A percentile compares a stretch with the other conserved stretches of the same genome.
phyloP scores from a whole-genome alignment of 2,329 filamentous ascomycete genomes.

The Blumeriella jaapii region DNA sequence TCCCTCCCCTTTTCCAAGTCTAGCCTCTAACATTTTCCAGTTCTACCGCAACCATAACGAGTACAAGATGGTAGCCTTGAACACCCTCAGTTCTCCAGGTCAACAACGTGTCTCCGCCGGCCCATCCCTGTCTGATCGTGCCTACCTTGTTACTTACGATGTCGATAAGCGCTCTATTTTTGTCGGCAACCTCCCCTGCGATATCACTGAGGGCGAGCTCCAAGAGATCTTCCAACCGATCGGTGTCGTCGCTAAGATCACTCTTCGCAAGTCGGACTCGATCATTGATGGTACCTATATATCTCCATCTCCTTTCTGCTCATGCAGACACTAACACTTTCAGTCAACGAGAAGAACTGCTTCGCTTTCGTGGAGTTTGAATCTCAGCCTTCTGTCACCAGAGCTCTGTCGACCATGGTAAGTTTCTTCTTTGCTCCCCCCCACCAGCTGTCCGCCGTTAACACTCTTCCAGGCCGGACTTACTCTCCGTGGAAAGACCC shows the following conservation, averaged over 20 bases:
- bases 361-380: slow-evolving; percentile 29
- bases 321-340: slow-evolving; percentile 10
- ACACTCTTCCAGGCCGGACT: slow-evolving; percentile 17
- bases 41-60: slow-evolving; percentile 22
- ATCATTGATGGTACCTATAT: slow-evolving; percentile 20
- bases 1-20: not conserved
- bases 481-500: slow-evolving; percentile 16
- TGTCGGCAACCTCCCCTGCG: slow-evolving; percentile 34
- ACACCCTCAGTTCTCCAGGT: slow-evolving; percentile 19
- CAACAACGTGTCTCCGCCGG: slow-evolving; percentile 2
- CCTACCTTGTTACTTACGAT: slow-evolving; percentile 30
- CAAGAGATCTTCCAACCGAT: slow-evolving; percentile 28
- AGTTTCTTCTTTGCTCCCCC: slow-evolving; percentile 1
- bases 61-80: slow-evolving; percentile 28
- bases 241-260: slow-evolving; percentile 30
- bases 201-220: slow-evolving; percentile 30
- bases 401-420: slow-evolving; percentile 19
- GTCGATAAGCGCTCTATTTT: slow-evolving; percentile 37
- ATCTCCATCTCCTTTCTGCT: not conserved
- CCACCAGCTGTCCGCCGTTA: not conserved
- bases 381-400: slow-evolving; percentile 14
- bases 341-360: slow-evolving; percentile 24
- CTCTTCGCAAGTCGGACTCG: slow-evolving; percentile 25
- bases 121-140: slow-evolving; percentile 7
- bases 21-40: slow-evolving; percentile 12